A percentile compares a stretch with the other conserved stretches of the same genome.
Conservation (phyloP, 1,284 basidiomycete genomes). For the Moniliella sp. region DNA sequence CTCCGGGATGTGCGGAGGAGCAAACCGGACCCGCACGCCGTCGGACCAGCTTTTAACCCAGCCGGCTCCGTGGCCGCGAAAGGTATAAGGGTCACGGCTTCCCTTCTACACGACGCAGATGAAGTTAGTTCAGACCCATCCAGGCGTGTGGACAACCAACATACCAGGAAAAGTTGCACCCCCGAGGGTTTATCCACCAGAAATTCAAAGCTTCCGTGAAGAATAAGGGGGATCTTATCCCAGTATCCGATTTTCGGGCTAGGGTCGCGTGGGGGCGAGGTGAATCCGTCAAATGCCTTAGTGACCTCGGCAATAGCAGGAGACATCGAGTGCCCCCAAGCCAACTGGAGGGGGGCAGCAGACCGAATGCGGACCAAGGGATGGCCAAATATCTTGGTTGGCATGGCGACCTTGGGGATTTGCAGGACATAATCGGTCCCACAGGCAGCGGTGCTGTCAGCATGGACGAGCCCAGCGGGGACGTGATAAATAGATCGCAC, state of each 20-base stretch:
- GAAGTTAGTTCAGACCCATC: no score
- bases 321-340: slow-evolving; percentile 75
- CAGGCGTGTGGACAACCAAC: no score
- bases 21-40: slow-evolving; percentile 51
- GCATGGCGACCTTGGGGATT: slow-evolving; percentile 80
- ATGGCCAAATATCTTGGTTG: slow-evolving; percentile 72
- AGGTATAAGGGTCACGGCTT: slow-evolving; percentile 54
- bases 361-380: slow-evolving; percentile 46
- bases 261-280: slow-evolving; percentile 59
- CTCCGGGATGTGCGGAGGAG: slow-evolving; percentile 51
- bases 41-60: slow-evolving; percentile 68
- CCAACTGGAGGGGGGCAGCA: slow-evolving; percentile 49
- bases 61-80: slow-evolving; percentile 58
- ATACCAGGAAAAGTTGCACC: no score
- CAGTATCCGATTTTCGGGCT: slow-evolving; percentile 76
- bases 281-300: slow-evolving; percentile 59
- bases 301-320: slow-evolving; percentile 70
- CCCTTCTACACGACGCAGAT: no score
- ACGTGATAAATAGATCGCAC: slow-evolving; percentile 37
- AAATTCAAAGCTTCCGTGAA: slow-evolving; percentile 8
- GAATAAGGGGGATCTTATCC: slow-evolving; percentile 56
- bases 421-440: slow-evolving; percentile 45
- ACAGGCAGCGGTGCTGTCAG: slow-evolving; percentile 35
- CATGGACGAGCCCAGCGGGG: slow-evolving; percentile 22
- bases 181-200: no score